Base-by-base conservation (phyloP, 2,329 filamentous ascomycete species). In the Fusarium udum region DNA sequence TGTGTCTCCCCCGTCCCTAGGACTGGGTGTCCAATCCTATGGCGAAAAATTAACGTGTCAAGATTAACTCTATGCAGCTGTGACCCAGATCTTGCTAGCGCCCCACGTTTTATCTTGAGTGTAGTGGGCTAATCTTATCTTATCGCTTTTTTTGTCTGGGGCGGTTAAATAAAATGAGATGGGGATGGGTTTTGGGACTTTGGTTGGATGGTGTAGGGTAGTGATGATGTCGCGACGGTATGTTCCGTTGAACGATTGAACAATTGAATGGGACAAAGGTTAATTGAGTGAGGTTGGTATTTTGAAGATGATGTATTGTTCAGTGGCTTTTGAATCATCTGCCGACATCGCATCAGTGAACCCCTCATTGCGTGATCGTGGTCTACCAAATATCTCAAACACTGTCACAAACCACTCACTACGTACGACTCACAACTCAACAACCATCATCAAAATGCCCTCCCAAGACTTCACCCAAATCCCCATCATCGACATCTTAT, bases 401-500 rank as follows among this genome's bases (percentile, higher is more conserved):
- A 53, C 34, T 7, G n/a, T 10, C 16, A 13, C 34, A 53, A 53
- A 28, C 34, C 32, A 37, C 56, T 34, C 42, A 45, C 22, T 28
- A 28, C 18, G 3, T 2, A 22, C 12, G 13, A 45, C 13, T 26
- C 32, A 26, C 20, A 9, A 7, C 28, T 14, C 16, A 24, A 6
- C 6, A 32, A n/a, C 13, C n/a, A 48, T 31, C n/a, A 22, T 20
- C 24, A 51, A 52, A 45, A 67, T 73, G 67, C 34, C 56, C 36
- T 26, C 34, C 14, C 48, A 53, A 31, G 64, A 70, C 60, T 85
- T 85, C 64, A 80, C 77, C 32, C 42, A 80, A 39, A 86, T 89
- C 59, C 87, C 87, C 10, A 79, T 84, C 26, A 82, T 89, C 56
- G 84, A 89, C 73, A 81, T 89, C 37, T 85, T 85, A 11, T 80